Evolutionary conservation across 2,329 filamentous ascomycete species (phyloP).

Genomic region (Xylariaceae sp.): DNA sequence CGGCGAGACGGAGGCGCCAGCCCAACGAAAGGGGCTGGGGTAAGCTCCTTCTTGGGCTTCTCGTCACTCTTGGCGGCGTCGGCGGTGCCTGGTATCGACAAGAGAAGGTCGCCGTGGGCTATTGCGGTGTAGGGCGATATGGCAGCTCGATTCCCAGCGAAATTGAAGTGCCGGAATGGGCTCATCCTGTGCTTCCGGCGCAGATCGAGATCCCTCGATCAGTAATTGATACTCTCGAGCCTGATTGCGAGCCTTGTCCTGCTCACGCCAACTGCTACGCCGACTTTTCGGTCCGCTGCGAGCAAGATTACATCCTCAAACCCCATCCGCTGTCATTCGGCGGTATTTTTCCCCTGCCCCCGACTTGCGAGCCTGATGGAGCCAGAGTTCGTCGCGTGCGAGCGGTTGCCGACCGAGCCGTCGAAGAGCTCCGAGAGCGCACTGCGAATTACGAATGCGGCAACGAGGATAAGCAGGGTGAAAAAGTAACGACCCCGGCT

Average conservation of each 20-base stretch:
- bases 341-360: conserved; percentile 75
- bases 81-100: conserved; percentile 82
- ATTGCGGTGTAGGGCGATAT: conserved; percentile 75
- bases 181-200: conserved; percentile 30
- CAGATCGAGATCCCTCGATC: conserved; percentile 66
- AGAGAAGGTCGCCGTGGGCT: conserved; percentile 93
- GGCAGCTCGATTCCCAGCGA: conserved; percentile 43
- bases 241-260: conserved; percentile 85
- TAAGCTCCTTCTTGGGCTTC: conserved; percentile 62
- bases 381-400: conserved; percentile 84
- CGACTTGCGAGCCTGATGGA: conserved; percentile 90
- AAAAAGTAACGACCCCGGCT: conserved; percentile 48
- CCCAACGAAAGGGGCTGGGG: conserved; percentile 40
- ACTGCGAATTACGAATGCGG: conserved; percentile 89
- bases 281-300: conserved; percentile 70
- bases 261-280: conserved; percentile 82
- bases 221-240: conserved; percentile 61
- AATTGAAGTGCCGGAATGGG: conserved; percentile 35
- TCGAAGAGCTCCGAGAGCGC: conserved; percentile 78
- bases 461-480: conserved; percentile 57
- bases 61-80: conserved; percentile 61
- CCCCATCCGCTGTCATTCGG: conserved; percentile 76
- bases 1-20: conserved; percentile 28
- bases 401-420: conserved; percentile 76
- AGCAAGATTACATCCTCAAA: conserved; percentile 78